A percentile compares a stretch with the other conserved stretches of the same genome.
Evolutionary conservation across 1,139 yeast genomes (phyloP).

Genomic region (Sugiyamaella sp.): DNA sequence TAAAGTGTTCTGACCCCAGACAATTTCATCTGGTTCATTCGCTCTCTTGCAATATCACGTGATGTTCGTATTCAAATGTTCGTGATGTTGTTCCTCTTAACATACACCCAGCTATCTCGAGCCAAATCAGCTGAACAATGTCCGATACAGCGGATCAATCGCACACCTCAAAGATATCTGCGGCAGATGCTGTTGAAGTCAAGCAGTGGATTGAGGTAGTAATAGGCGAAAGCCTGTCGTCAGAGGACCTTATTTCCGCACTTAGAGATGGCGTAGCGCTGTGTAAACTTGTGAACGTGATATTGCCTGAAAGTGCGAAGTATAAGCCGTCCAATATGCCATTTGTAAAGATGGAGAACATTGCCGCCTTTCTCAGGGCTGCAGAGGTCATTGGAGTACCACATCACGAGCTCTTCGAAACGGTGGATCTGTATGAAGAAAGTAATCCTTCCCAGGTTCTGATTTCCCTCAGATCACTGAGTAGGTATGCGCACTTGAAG

Average conservation of each 20-base stretch:
- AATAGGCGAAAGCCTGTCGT: constrained; percentile 31
- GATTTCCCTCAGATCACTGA: constrained; percentile 71
- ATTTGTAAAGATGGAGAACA: constrained; percentile 87
- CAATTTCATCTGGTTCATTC: too few species aligned
- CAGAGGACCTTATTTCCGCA: constrained; percentile 49
- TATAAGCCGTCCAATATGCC: constrained; percentile 75
- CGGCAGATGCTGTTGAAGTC: constrained; percentile 31
- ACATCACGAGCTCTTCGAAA: constrained; percentile 81
- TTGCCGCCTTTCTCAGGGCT: constrained; percentile 63
- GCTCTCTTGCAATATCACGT: too few species aligned
- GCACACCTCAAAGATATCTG: constrained; percentile 32
- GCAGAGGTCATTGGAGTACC: constrained; percentile 75
- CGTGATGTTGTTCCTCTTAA: too few species aligned
- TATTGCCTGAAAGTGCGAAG: constrained; percentile 49
- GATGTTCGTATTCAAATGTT: too few species aligned
- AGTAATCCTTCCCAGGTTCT: constrained; percentile 79
- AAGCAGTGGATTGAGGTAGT: constrained; percentile 37
- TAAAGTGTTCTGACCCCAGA: too few species aligned
- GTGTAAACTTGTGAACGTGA: constrained; percentile 51
- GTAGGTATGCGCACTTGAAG: constrained; percentile 59
- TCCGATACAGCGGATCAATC: constrained; percentile 7
- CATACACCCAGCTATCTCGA: too few species aligned
- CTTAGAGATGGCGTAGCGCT: constrained; percentile 69
- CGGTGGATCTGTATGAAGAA: constrained; percentile 73
- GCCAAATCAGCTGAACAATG: too few species aligned